A percentile compares a stretch with the other conserved stretches of the same genome.
Evolutionary conservation across 495 filamentous ascomycete genomes (phyloP).

Genomic region (Neurospora tetrasperma): DNA sequence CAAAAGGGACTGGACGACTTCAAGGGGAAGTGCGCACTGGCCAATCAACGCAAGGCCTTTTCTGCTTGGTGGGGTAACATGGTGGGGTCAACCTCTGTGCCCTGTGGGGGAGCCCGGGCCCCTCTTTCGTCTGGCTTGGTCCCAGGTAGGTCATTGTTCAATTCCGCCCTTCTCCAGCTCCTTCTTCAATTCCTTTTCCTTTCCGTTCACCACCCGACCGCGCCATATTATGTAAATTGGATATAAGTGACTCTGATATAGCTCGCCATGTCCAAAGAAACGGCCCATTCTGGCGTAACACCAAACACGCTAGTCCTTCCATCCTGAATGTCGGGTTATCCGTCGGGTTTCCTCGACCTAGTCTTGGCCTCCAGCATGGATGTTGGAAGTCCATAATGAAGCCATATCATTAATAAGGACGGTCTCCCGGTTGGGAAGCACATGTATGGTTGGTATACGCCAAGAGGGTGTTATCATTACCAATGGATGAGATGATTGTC

Average conservation of each 20-base stretch:
- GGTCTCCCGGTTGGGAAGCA: not conserved
- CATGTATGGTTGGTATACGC: not conserved
- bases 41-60: not conserved
- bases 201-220: not conserved
- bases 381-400: not conserved
- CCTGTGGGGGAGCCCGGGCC: not conserved
- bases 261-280: not conserved
- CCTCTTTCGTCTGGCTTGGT: not conserved
- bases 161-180: not conserved
- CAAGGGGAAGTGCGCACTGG: not conserved
- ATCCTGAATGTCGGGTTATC: not conserved
- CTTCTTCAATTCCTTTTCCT: not conserved
- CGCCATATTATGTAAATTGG: not conserved
- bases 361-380: not conserved
- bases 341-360: not conserved
- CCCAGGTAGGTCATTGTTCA: not conserved
- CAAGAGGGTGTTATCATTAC: not conserved
- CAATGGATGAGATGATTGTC: not conserved
- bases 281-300: not conserved
- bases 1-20: not conserved
- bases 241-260: not conserved
- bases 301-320: not conserved
- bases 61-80: not conserved
- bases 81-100: not conserved
- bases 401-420: not conserved